phyloP scores from a whole-genome alignment of 495 filamentous ascomycete species.

The Talaromyces wortmannii region DNA sequence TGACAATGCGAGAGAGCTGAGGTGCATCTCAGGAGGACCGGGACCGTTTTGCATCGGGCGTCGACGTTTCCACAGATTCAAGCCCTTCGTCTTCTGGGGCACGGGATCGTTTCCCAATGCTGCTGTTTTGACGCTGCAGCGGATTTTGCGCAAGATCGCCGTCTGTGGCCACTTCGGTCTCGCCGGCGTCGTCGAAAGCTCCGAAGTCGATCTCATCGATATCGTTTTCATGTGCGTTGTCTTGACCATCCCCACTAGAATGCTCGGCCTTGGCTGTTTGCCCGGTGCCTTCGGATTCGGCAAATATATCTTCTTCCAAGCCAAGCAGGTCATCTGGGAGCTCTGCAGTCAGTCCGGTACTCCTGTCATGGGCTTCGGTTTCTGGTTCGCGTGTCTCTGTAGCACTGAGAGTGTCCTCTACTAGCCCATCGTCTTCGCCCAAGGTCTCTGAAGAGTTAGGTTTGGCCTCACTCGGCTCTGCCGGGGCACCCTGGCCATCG shows the following conservation, averaged over 20 bases:
- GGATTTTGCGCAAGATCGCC: not conserved
- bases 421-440: not conserved
- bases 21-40: conserved; percentile 18
- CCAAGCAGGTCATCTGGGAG: conserved; percentile 22
- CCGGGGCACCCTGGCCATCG: not conserved
- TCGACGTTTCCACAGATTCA: conserved; percentile 16
- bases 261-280: not conserved
- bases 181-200: conserved; percentile 9
- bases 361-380: not conserved
- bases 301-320: conserved; percentile 23
- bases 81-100: conserved; percentile 20
- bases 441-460: not conserved
- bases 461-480: not conserved
- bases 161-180: conserved; percentile 12
- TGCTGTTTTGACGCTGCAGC: conserved; percentile 5
- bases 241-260: not conserved
- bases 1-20: not conserved
- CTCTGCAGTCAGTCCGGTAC: conserved; percentile 11
- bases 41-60: conserved; percentile 21
- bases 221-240: not conserved
- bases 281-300: conserved; percentile 10
- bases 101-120: conserved; percentile 20
- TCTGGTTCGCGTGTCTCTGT: not conserved
- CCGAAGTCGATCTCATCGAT: conserved; percentile 3
- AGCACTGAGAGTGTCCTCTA: not conserved